Conservation (phyloP, 2,329 filamentous ascomycete species). For the Penicillium sp. region DNA sequence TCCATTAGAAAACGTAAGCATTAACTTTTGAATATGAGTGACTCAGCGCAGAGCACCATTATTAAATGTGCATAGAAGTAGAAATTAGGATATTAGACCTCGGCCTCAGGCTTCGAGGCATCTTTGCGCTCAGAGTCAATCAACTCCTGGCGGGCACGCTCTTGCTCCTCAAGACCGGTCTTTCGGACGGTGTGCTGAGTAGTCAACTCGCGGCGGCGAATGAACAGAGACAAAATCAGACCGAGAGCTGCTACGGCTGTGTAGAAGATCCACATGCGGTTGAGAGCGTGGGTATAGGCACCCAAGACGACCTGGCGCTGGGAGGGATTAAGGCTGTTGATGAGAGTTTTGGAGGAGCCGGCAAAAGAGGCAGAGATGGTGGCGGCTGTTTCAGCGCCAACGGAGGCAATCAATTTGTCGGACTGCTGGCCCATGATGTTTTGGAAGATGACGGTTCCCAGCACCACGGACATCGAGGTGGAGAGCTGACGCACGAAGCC, state of each 20-base stretch:
- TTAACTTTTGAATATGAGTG: not conserved
- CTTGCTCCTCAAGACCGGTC: slow-evolving; percentile 48
- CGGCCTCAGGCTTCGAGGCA: slow-evolving; percentile 64
- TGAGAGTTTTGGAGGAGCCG: slow-evolving; percentile 35
- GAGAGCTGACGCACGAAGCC: slow-evolving; percentile 61
- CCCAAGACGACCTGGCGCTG: slow-evolving; percentile 42
- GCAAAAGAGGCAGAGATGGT: slow-evolving; percentile 36
- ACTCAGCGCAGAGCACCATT: not conserved
- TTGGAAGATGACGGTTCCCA: slow-evolving; percentile 55
- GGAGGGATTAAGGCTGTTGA: slow-evolving; percentile 32
- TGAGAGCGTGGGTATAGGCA: slow-evolving; percentile 46
- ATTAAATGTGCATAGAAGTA: not conserved
- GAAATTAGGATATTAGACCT: slow-evolving; percentile 10
- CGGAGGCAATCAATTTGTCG: slow-evolving; percentile 25
- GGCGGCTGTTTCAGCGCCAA: slow-evolving; percentile 32
- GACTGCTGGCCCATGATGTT: slow-evolving; percentile 39
- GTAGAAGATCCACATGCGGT: slow-evolving; percentile 55
- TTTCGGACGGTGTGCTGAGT: slow-evolving; percentile 46
- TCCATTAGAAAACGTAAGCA: not conserved
- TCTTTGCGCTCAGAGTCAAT: slow-evolving; percentile 54
- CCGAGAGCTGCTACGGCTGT: slow-evolving; percentile 39
- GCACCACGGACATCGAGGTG: slow-evolving; percentile 59
- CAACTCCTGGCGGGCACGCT: slow-evolving; percentile 42
- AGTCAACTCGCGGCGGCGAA: slow-evolving; percentile 41
- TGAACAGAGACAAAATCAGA: slow-evolving; percentile 42